Conservation (phyloP, 768 basidiomycete species). For the Mycena indigotica region DNA sequence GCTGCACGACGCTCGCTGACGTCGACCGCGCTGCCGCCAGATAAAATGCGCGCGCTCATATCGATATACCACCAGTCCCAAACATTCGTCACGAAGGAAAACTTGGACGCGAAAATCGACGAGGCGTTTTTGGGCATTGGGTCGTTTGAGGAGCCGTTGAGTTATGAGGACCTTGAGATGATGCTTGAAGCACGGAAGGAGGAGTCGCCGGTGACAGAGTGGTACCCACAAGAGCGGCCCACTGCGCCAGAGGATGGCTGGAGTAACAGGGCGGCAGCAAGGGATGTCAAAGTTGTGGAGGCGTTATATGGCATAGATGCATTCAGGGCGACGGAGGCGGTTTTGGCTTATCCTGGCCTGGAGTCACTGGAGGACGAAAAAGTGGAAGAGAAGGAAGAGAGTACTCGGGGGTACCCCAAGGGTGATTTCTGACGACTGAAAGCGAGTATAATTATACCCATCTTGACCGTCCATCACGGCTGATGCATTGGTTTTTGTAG, state of each 20-base stretch:
- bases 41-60: slow-evolving; percentile 72
- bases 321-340: too few relatives aligned
- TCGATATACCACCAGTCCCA: slow-evolving; percentile 78
- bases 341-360: slow-evolving; percentile 42
- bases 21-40: slow-evolving; percentile 47
- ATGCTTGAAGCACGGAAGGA: slow-evolving; percentile 28
- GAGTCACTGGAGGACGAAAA: slow-evolving; percentile 48
- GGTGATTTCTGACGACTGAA: slow-evolving; percentile 4
- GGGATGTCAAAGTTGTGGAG: slow-evolving; percentile 49
- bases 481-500: too few relatives aligned
- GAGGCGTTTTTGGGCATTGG: slow-evolving; percentile 49
- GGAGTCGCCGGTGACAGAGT: slow-evolving; percentile 43
- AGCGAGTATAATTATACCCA: not conserved
- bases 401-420: slow-evolving; percentile 28
- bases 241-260: slow-evolving; percentile 36
- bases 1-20: slow-evolving; percentile 26
- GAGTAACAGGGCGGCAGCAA: slow-evolving; percentile 19
- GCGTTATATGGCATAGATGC: slow-evolving; percentile 60
- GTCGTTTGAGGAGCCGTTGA: slow-evolving; percentile 1
- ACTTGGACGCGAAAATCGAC: slow-evolving; percentile 65
- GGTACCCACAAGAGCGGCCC: slow-evolving; percentile 31
- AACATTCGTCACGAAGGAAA: slow-evolving; percentile 71
- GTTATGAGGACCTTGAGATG: slow-evolving; percentile 20
- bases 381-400: slow-evolving; percentile 21
- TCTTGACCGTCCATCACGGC: not conserved